phyloP scores from a whole-genome alignment of 345 rosid species.

The Pistacia atlantica region DNA sequence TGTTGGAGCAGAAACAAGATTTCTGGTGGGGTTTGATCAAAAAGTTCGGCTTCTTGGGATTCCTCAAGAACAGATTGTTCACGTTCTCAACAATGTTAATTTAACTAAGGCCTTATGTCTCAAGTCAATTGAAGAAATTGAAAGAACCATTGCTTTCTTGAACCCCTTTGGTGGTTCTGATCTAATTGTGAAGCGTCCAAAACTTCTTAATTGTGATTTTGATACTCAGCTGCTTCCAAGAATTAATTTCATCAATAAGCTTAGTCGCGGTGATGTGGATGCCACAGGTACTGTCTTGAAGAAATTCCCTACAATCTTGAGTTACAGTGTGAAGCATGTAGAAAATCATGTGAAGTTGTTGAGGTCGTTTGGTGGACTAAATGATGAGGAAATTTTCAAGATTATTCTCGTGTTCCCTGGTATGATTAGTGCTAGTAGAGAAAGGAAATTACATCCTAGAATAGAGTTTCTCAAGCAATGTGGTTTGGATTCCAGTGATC shows the following conservation, averaged over 20 bases:
- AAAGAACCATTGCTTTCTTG: conserved; percentile 55
- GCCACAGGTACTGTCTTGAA: conserved; percentile 53
- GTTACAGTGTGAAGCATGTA: conserved; percentile 55
- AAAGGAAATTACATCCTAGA: conserved; percentile 70
- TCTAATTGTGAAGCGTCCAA: conserved; percentile 57
- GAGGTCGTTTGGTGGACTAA: conserved; percentile 67
- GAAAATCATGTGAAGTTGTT: conserved; percentile 58
- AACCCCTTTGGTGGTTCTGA: conserved; percentile 59
- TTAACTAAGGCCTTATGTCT: conserved; percentile 52
- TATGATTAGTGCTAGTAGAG: conserved; percentile 62
- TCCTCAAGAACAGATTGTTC: conserved; percentile 52
- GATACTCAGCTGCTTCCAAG: conserved; percentile 65
- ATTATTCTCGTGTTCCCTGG: conserved; percentile 65
- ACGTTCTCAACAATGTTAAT: conserved; percentile 66
- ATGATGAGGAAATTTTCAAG: conserved; percentile 59
- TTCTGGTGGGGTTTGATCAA: conserved; percentile 56
- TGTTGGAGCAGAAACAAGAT: conserved; percentile 36
- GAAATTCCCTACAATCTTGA: conserved; percentile 65
- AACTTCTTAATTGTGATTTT: conserved; percentile 61
- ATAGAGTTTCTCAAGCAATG: conserved; percentile 70
- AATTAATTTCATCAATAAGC: conserved; percentile 52
- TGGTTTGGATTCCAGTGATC: conserved; percentile 57
- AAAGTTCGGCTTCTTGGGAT: conserved; percentile 60
- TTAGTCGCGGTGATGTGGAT: conserved; percentile 67
- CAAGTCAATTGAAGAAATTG: conserved; percentile 63